Base-by-base conservation (phyloP, 257 asterid species). In the Eustoma russellianum region DNA sequence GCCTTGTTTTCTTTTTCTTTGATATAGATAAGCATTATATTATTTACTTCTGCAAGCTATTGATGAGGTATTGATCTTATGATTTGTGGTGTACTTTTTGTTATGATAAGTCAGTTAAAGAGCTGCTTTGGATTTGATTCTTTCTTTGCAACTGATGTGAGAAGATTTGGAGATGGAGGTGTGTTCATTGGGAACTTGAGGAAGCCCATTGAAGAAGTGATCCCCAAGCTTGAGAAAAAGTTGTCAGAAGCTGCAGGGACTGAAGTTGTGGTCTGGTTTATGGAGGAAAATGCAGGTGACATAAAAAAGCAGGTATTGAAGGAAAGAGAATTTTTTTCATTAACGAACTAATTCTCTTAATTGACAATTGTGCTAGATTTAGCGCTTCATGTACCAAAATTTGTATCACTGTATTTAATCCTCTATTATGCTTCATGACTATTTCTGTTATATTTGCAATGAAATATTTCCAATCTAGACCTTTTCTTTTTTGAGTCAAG, bases 91-190 rank as follows among this genome's bases (percentile, higher is more conserved):
- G 66, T 46, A 56, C 60, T 66, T 41, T 41, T 13, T 48, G 3
- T 44, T 34, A 50, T 50, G 53, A 56, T 15, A 41, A 18, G 77
- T 70, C 93, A 89, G 97, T 75, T 89, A 71, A 83, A 56, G 85
- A 79, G 68, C 66, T 89, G 94, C 71, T 89, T 89, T 46, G 95
- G 97, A 61, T 89, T 83, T 46, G 94, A 83, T 76, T 66, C 94
- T 0, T 89, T 89, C 68, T 89, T 89, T 47, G 87, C 94, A 0
- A 85, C 95, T 28, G 95, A 85, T 62, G 97, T 77, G 46, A 79
- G 97, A 64, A 85, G 95, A 65, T 89, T 89, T 54, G 97, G 97
- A 52, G 95, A 89, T 63, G 97, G 97, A 33, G 97, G 97, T 8
- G 76, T 89, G 48, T 85, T 85, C 57, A 64, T 89, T 61, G 97